Percentiles rank a stretch among this genome's conserved stretches.
phyloP scores from a whole-genome alignment of 2,329 filamentous ascomycete genomes.

The Phoma herbarum region DNA sequence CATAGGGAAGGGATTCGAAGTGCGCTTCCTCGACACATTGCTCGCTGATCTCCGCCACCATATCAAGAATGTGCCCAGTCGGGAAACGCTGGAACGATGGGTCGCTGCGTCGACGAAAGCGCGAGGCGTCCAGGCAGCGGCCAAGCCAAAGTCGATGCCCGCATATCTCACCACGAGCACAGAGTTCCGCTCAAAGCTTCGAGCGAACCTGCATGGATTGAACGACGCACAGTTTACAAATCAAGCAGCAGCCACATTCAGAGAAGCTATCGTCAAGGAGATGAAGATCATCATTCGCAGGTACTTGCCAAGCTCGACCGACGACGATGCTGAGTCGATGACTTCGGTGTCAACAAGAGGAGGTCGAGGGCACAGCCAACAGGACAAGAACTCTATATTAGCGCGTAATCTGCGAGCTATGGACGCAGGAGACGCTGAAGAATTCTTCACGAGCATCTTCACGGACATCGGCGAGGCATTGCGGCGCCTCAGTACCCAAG shows the following conservation, averaged over 20 bases:
- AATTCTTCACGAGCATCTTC: slow-evolving; percentile 82
- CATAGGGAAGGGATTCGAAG: slow-evolving; percentile 87
- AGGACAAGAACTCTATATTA: slow-evolving; percentile 88
- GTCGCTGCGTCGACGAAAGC: slow-evolving; percentile 77
- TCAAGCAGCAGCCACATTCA: slow-evolving; percentile 82
- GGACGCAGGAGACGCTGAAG: slow-evolving; percentile 84
- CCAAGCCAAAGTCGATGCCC: slow-evolving; percentile 72
- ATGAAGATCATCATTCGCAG: slow-evolving; percentile 84
- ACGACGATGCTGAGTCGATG: slow-evolving; percentile 92
- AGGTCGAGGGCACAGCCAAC: slow-evolving; percentile 71
- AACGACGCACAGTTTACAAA: slow-evolving; percentile 81
- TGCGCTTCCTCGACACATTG: slow-evolving; percentile 78
- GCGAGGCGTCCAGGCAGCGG: slow-evolving; percentile 72
- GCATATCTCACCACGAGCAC: slow-evolving; percentile 79
- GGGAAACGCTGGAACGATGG: slow-evolving; percentile 85
- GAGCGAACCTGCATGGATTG: slow-evolving; percentile 78
- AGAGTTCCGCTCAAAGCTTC: slow-evolving; percentile 73
- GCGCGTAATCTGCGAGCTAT: slow-evolving; percentile 87
- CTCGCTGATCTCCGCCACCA: slow-evolving; percentile 84
- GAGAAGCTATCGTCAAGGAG: slow-evolving; percentile 84
- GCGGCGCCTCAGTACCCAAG: slow-evolving; percentile 84
- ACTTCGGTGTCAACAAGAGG: slow-evolving; percentile 83
- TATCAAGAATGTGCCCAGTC: slow-evolving; percentile 72
- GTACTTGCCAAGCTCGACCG: slow-evolving; percentile 88
- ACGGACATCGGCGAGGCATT: slow-evolving; percentile 87